Percentiles rank a stretch among this genome's conserved stretches.
Conservation (phyloP, 495 filamentous ascomycete genomes). For the Parathielavia hyrcaniae region DNA sequence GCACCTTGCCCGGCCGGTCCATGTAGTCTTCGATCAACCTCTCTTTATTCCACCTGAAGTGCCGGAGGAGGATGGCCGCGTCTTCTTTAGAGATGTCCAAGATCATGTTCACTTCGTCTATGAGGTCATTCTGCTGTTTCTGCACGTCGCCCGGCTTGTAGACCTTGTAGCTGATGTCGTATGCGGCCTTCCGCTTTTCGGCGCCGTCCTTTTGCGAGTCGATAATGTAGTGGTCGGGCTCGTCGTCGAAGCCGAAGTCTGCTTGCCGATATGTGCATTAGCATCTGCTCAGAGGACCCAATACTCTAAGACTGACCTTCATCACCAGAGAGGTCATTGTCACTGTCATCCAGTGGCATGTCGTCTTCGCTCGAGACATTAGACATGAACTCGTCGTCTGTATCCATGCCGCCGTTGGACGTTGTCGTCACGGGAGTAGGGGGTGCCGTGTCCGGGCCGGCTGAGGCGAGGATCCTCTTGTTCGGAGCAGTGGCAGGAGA, state of each 20-base stretch:
- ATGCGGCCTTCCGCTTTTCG: conserved; percentile 62
- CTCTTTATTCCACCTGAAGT: conserved; percentile 93
- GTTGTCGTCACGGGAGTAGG: conserved; percentile 55
- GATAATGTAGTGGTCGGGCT: conserved; percentile 64
- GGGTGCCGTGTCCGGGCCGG: conserved; percentile 41
- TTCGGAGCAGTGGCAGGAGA: conserved; percentile 41
- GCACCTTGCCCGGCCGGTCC: conserved; percentile 66
- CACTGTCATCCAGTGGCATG: conserved; percentile 67
- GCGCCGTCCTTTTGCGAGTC: conserved; percentile 72
- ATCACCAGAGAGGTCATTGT: conserved; percentile 67
- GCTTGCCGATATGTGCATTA: conserved; percentile 19
- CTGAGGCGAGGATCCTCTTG: conserved; percentile 49
- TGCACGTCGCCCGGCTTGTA: conserved; percentile 74
- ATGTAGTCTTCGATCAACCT: conserved; percentile 90
- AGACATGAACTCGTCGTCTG: conserved; percentile 93
- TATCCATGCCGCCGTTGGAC: conserved; percentile 72
- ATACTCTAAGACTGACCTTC: conserved; percentile 53
- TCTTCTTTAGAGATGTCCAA: conserved; percentile 80
- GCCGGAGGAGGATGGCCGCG: conserved; percentile 78
- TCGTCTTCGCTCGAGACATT: conserved; percentile 72
- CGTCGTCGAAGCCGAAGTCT: conserved; percentile 65
- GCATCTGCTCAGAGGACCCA: background rate
- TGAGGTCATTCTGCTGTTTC: conserved; percentile 70
- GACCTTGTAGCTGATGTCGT: conserved; percentile 80
- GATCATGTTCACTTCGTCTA: conserved; percentile 83